phyloP scores from a whole-genome alignment of 2,329 filamentous ascomycete species.

The Cadophora gregata region DNA sequence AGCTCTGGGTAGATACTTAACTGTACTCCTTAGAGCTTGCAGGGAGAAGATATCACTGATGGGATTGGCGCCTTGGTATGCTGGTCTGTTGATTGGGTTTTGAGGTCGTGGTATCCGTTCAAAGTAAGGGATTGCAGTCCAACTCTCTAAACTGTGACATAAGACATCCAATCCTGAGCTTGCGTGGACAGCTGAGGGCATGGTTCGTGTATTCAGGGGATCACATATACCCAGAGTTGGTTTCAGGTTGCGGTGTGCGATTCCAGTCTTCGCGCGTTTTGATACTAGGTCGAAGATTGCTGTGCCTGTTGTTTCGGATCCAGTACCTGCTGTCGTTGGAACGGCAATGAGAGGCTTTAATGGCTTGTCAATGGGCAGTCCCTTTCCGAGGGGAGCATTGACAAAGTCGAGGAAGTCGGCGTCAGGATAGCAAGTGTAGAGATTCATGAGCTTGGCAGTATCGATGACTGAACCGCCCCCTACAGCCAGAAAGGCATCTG shows the following conservation, averaged over 20 bases:
- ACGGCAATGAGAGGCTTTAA: conserved; percentile 81
- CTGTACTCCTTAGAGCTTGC: conserved; percentile 79
- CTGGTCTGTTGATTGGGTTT: conserved; percentile 89
- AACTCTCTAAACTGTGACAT: conserved; percentile 93
- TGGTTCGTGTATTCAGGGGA: conserved; percentile 90
- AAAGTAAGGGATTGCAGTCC: conserved; percentile 95
- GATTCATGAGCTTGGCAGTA: conserved; percentile 98
- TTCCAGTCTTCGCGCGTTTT: conserved; percentile 91
- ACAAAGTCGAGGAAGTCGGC: conserved; percentile 98
- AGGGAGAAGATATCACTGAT: conserved; percentile 98
- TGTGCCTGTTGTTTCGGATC: conserved; percentile 94
- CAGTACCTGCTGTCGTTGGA: conserved; percentile 85
- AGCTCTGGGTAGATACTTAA: conserved; percentile 90
- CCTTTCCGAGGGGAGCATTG: conserved; percentile 90
- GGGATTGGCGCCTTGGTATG: conserved; percentile 96
- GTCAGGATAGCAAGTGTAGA: conserved; percentile 89
- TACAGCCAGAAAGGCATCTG: conserved; percentile 92
- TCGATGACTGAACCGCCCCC: conserved; percentile 96
- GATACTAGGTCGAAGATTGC: conserved; percentile 96
- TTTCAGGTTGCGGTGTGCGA: conserved; percentile 94
- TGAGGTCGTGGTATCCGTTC: conserved; percentile 82
- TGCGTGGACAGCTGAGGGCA: conserved; percentile 93
- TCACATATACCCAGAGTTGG: conserved; percentile 88
- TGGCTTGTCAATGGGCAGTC: conserved; percentile 72
- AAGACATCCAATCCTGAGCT: conserved; percentile 92